Conservation (phyloP, 2,329 filamentous ascomycete genomes). For the Drechslera avenae region DNA sequence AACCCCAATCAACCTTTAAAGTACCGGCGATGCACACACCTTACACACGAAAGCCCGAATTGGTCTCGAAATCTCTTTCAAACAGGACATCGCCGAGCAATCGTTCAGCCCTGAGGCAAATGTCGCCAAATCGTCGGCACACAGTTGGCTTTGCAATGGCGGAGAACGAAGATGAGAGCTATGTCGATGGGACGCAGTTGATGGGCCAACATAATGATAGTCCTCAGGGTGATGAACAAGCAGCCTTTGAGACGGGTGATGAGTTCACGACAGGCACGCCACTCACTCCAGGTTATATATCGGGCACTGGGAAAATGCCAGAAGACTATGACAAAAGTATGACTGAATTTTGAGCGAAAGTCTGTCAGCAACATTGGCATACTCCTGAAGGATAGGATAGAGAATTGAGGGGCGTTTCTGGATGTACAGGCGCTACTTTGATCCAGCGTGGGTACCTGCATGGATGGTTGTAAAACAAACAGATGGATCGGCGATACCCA, state of each 20-base stretch:
- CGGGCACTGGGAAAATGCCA: slow-evolving; percentile 28
- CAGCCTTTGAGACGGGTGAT: slow-evolving; percentile 48
- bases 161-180: slow-evolving; percentile 21
- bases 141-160: slow-evolving; percentile 31
- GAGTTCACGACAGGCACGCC: slow-evolving; percentile 49
- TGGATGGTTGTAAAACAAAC: neutral
- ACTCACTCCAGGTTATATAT: slow-evolving; percentile 36
- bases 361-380: neutral
- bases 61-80: slow-evolving; percentile 16
- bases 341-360: slow-evolving; percentile 27
- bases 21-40: slow-evolving; percentile 38
- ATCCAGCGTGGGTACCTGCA: slow-evolving; percentile 1
- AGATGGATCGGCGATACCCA: slow-evolving; percentile 3
- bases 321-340: slow-evolving; percentile 28
- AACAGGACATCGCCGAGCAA: slow-evolving; percentile 30
- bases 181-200: slow-evolving; percentile 1
- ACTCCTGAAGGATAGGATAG: neutral
- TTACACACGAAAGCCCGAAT: slow-evolving; percentile 22
- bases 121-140: slow-evolving; percentile 44
- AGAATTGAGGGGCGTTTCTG: too few species aligned
- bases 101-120: slow-evolving; percentile 35
- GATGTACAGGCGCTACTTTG: neutral
- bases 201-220: slow-evolving; percentile 24
- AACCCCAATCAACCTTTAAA: slow-evolving; percentile 41
- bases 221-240: slow-evolving; percentile 23